Percentiles rank a stretch among this genome's conserved stretches.
Evolutionary conservation across 768 basidiomycete genomes (phyloP).

Genomic region (Phaeolepiota aurea): DNA sequence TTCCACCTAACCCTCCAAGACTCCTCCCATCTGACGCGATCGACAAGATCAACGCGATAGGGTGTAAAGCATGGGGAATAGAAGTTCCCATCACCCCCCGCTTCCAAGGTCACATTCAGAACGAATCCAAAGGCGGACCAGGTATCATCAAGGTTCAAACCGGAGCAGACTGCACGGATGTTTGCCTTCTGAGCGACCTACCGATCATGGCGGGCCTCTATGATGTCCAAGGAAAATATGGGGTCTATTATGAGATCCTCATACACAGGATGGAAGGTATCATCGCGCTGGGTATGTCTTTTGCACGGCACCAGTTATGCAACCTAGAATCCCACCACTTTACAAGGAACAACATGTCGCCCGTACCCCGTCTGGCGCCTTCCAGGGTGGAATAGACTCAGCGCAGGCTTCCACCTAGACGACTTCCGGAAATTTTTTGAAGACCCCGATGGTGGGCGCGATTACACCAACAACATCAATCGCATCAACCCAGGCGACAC

Average conservation of each 20-base stretch:
- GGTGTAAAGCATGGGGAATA: constrained; percentile 48
- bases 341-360: constrained; percentile 49
- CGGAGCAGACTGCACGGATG: constrained; percentile 30
- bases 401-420: constrained; percentile 60
- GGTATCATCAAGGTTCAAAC: constrained; percentile 35
- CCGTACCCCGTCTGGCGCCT: constrained; percentile 61
- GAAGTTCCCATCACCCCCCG: constrained; percentile 28
- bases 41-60: constrained; percentile 38
- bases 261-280: constrained; percentile 50
- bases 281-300: constrained; percentile 46
- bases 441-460: constrained; percentile 55
- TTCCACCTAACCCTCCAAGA: constrained; percentile 30
- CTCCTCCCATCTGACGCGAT: constrained; percentile 44
- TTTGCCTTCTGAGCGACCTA: constrained; percentile 49
- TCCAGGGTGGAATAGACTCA: constrained; percentile 66
- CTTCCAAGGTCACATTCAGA: constrained; percentile 36
- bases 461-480: constrained; percentile 30
- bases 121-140: constrained; percentile 22
- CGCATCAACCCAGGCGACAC: constrained; percentile 37
- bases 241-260: constrained; percentile 59
- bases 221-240: constrained; percentile 40
- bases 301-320: background rate
- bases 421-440: constrained; percentile 71
- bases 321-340: too few species aligned
- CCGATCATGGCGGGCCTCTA: constrained; percentile 57